Conservation (phyloP, 352 stramenopile genomes). For the Globisporangium heterothallicum region DNA sequence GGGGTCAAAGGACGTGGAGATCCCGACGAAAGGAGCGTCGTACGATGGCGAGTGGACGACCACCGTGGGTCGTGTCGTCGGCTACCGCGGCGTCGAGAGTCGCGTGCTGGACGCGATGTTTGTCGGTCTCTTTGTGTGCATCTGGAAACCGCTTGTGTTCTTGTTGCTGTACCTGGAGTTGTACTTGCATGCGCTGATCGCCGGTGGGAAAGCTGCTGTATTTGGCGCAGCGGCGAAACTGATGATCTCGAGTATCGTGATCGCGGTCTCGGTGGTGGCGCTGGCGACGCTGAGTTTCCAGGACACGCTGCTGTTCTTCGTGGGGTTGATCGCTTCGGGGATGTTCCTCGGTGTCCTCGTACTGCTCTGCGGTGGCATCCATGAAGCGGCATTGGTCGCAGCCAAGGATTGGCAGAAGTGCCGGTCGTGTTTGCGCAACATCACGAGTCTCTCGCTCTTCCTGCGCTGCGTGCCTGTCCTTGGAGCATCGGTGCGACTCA, state of each 20-base stretch:
- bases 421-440: constrained; percentile 65
- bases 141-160: constrained; percentile 80
- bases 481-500: constrained; percentile 62
- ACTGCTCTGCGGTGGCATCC: constrained; percentile 52
- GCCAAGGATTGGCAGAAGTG: constrained; percentile 75
- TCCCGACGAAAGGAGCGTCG: constrained; percentile 46
- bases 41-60: constrained; percentile 63
- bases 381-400: constrained; percentile 43
- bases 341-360: constrained; percentile 59
- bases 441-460: constrained; percentile 82
- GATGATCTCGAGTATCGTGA: constrained; percentile 53
- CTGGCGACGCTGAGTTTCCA: constrained; percentile 52
- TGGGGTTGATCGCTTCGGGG: constrained; percentile 36
- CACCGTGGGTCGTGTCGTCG: constrained; percentile 67
- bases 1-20: constrained; percentile 26
- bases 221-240: constrained; percentile 66
- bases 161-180: constrained; percentile 77
- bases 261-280: constrained; percentile 34
- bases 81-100: constrained; percentile 66
- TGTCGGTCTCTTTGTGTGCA: constrained; percentile 61
- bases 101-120: constrained; percentile 70
- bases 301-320: constrained; percentile 51
- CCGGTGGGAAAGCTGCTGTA: constrained; percentile 60
- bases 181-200: constrained; percentile 63
- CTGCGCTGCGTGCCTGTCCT: constrained; percentile 62